Conservation (phyloP, 2,329 filamentous ascomycete species). For the Cladosporium velox region DNA sequence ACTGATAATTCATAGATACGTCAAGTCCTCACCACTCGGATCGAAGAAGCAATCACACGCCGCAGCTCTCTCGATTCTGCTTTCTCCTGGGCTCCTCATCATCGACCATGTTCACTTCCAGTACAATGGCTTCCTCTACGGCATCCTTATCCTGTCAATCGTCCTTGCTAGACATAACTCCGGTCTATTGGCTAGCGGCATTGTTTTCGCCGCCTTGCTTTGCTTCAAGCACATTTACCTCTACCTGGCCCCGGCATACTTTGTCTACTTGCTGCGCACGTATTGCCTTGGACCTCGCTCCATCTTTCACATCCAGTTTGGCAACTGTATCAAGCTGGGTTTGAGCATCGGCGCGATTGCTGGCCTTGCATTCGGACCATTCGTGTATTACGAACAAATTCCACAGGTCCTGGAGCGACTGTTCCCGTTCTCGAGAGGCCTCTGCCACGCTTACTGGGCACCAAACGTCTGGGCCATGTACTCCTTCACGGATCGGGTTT, state of each 20-base stretch:
- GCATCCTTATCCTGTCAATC: slow-evolving; percentile 81
- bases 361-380: slow-evolving; percentile 83
- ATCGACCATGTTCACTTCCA: slow-evolving; percentile 99
- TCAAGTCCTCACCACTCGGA: slow-evolving; percentile 66
- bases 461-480: slow-evolving; percentile 97
- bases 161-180: slow-evolving; percentile 76
- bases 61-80: slow-evolving; percentile 81
- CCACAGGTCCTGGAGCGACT: slow-evolving; percentile 79
- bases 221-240: slow-evolving; percentile 99
- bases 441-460: slow-evolving; percentile 98
- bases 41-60: slow-evolving; percentile 80
- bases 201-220: slow-evolving; percentile 79
- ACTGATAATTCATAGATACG: slow-evolving; percentile 58
- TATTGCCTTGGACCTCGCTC: slow-evolving; percentile 84
- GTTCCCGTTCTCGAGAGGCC: slow-evolving; percentile 89
- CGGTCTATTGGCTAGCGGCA: slow-evolving; percentile 73
- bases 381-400: slow-evolving; percentile 77
- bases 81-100: slow-evolving; percentile 90
- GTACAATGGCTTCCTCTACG: slow-evolving; percentile 97
- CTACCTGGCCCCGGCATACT: slow-evolving; percentile 93
- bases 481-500: slow-evolving; percentile 79
- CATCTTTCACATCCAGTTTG: slow-evolving; percentile 72
- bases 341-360: slow-evolving; percentile 70
- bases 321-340: slow-evolving; percentile 83
- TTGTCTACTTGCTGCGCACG: slow-evolving; percentile 83